phyloP scores from a whole-genome alignment of 257 asterid genomes.

The Nicotiana noctiflora region DNA sequence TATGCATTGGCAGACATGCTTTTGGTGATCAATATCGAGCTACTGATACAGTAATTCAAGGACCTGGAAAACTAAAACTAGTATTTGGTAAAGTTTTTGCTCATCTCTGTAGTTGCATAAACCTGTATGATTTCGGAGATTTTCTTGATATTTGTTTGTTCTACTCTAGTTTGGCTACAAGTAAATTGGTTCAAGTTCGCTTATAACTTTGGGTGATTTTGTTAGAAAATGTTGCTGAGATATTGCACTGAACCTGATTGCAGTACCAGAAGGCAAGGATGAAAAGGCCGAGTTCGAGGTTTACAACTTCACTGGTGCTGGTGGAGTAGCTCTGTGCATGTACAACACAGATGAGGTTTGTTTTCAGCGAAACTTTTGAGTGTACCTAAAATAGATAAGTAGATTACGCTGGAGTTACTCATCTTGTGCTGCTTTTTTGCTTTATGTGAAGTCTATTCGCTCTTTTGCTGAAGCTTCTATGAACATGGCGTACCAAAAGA shows the following conservation, averaged over 20 bases:
- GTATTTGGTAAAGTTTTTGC: slow-evolving; percentile 61
- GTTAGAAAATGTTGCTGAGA: background rate
- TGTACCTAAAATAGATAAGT: background rate
- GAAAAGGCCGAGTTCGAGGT: slow-evolving; percentile 77
- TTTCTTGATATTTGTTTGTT: background rate
- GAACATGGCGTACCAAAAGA: slow-evolving; percentile 77
- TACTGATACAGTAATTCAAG: slow-evolving; percentile 86
- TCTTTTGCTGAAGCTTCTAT: slow-evolving; percentile 94
- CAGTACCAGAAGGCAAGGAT: slow-evolving; percentile 85
- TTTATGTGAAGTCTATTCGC: slow-evolving; percentile 54
- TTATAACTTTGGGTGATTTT: background rate
- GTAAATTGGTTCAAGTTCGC: background rate
- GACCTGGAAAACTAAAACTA: slow-evolving; percentile 91
- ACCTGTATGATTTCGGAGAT: background rate
- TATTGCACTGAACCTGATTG: slow-evolving; percentile 4
- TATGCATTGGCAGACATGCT: slow-evolving; percentile 99
- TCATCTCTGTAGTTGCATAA: background rate
- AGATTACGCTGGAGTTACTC: background rate
- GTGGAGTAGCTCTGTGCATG: slow-evolving; percentile 98
- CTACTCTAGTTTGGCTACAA: background rate
- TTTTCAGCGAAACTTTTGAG: background rate
- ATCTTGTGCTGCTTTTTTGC: slow-evolving; percentile 8
- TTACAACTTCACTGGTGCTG: slow-evolving; percentile 85
- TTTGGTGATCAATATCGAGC: slow-evolving; percentile 98
- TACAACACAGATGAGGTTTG: slow-evolving; percentile 99